Base-by-base conservation (phyloP, 2,329 filamentous ascomycete genomes). In the Colletotrichum aenigma region DNA sequence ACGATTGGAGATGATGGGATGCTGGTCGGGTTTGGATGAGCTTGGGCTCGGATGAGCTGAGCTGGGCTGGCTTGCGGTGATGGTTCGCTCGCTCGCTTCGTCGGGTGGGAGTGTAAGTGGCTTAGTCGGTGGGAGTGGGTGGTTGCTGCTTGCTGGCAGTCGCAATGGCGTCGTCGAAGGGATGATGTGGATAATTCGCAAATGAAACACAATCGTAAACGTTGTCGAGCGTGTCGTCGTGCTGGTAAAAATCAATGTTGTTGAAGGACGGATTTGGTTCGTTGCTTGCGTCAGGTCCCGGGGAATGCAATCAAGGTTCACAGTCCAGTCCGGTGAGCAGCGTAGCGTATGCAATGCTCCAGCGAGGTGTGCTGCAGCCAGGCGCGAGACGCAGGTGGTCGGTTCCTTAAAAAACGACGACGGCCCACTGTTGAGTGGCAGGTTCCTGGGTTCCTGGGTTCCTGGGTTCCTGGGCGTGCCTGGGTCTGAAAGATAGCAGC, bases 1-100 rank as follows among this genome's bases (percentile, higher is more conserved):
- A 28, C 38, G 43, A 52, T 15, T 55, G 58, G 8, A 12, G 13
- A 21, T 18, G 55, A 70, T 58, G 38, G 34, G 24, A 43, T 24
- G 64, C 26, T n/a, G 38, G 9, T 65, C 9, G 58, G 55, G 56
- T 68, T 73, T 73, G 73, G 58, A 73, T 58, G 70, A 69, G 43
- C 24, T 21, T 61, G 36, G 30, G 52, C 65, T 69, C 69, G 64
- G 48, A 65, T 52, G 64, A 60, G 56, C 64, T 38, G 34, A 52
- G 56, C 64, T 38, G 34, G 21, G 58, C 28, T n/a, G 36, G 26
- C 12, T 26, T 26, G 24, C 32, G 38, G 34, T 13, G n/a, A 48
- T 48, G n/a, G 43, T 13, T 21, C n/a, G n/a, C 43, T 48, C 36
- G 32, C 30, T 48, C 30, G 38, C 43, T 56, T 73, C 62, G 64